Base-by-base conservation (phyloP, 2,329 filamentous ascomycete species). In the Scedosporium aurantiacum region DNA sequence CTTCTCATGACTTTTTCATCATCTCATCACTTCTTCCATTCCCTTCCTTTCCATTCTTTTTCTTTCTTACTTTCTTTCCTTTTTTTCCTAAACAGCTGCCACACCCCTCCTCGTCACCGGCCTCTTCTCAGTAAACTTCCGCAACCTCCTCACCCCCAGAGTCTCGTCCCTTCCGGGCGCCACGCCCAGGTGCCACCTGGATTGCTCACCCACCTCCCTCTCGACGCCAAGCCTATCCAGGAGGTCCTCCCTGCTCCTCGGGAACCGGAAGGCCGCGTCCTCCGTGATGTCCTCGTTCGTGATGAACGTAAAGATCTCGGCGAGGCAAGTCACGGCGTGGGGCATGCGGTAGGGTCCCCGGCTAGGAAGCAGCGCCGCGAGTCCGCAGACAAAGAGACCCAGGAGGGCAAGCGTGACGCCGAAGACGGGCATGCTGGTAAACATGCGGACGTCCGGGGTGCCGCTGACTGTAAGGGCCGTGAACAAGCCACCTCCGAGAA, bases 251-350 rank as follows among this genome's bases (percentile, higher is more conserved):
- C 86, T 87, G n/a, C 80, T 85, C 28, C 79, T 78, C 2, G 87
- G 83, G 43, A 85, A 82, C 58, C 85, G 80, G 70, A 97, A 93
- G 0, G 88, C 82, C 8, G 85, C 79, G 68, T 96, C 91, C 4
- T 82, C 78, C 1, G 90, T 76, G 18, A 95, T 76, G 25, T 87
- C 86, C 52, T 86, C 86, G 66, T 87, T 86, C 63, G 89, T 85
- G 50, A 93, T 78, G 70, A 93, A 92, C 68, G 85, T 87, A 66
- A 95, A 81, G 23, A 92, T 78, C 70, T 92, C 90, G 1, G 89
- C 88, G 18, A 95, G 78, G 56, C 82, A 90, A 63, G 80, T 82
- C 47, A 89, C 85, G 4, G 80, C 79, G 70, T 95, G 91, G 0
- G 91, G 90, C 1, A 96, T 80, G 50, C 86, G 77, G 65, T 86